phyloP scores from a whole-genome alignment of 371 early-diverging fungal genomes.

The Caulochytrium protostelioides region DNA sequence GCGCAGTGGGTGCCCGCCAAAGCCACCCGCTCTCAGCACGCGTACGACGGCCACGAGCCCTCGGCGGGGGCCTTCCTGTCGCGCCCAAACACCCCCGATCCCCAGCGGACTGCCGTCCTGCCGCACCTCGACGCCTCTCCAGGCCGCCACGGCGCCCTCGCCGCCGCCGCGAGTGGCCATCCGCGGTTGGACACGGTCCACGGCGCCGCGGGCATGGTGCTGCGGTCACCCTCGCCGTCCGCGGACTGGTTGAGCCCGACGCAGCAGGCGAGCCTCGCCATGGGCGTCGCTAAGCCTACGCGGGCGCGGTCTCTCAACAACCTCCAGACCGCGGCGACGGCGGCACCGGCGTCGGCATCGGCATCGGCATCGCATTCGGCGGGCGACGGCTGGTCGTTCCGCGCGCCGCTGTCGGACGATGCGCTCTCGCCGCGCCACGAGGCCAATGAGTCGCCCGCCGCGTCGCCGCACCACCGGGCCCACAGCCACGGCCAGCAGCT shows the following conservation, averaged over 20 bases:
- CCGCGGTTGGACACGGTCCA: background rate
- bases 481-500: background rate
- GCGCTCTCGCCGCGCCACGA: background rate
- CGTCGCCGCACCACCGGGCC: background rate
- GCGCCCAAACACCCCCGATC: conserved; percentile 1
- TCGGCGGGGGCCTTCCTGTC: too few relatives aligned
- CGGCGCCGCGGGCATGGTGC: background rate
- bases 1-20: too few relatives aligned
- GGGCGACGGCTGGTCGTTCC: background rate
- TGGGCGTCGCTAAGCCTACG: background rate
- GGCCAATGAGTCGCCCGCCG: background rate
- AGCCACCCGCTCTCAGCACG: too few relatives aligned
- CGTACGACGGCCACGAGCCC: too few relatives aligned
- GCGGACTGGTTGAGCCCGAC: background rate
- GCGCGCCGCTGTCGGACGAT: background rate
- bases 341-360: background rate
- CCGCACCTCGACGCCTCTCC: background rate
- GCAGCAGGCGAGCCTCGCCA: background rate
- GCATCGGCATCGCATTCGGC: background rate
- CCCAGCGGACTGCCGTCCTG: background rate
- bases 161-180: background rate
- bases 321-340: background rate
- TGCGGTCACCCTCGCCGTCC: background rate
- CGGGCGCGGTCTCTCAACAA: background rate
- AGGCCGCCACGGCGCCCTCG: background rate